phyloP scores from a whole-genome alignment of 306 rosid genomes.

The Quercus dentata region DNA sequence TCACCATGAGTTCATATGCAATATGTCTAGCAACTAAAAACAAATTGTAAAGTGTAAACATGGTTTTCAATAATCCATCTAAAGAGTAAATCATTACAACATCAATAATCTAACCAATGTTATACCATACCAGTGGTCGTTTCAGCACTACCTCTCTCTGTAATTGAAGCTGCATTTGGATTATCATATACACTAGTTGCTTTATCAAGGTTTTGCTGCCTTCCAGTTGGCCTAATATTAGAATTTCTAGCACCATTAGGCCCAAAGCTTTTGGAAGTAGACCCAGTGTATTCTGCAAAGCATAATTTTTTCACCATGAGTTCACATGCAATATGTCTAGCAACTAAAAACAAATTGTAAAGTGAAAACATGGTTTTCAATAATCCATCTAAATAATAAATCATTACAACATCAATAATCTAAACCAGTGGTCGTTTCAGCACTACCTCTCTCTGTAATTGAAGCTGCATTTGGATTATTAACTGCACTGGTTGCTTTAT shows the following conservation, averaged over 20 bases:
- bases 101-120: background rate
- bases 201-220: slow-evolving; percentile 32
- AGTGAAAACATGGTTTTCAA: background rate
- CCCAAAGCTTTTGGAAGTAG: slow-evolving; percentile 34
- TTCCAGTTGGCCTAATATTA: slow-evolving; percentile 25
- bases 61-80: background rate
- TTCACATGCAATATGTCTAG: slow-evolving; percentile 2
- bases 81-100: background rate
- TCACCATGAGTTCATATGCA: slow-evolving; percentile 20
- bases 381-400: background rate
- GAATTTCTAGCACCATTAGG: slow-evolving; percentile 29
- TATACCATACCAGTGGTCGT: too few species aligned
- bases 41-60: background rate
- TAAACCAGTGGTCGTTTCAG: background rate
- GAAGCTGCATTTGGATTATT: slow-evolving; percentile 25
- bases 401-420: background rate
- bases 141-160: slow-evolving; percentile 23
- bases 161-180: slow-evolving; percentile 21
- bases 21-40: background rate
- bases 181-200: slow-evolving; percentile 18
- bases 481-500: slow-evolving; percentile 24
- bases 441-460: slow-evolving; percentile 13
- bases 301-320: slow-evolving; percentile 19
- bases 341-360: background rate
- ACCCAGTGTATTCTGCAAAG: slow-evolving; percentile 38